Conservation (phyloP, 2,329 filamentous ascomycete species). For the Dactylellina leptospora region DNA sequence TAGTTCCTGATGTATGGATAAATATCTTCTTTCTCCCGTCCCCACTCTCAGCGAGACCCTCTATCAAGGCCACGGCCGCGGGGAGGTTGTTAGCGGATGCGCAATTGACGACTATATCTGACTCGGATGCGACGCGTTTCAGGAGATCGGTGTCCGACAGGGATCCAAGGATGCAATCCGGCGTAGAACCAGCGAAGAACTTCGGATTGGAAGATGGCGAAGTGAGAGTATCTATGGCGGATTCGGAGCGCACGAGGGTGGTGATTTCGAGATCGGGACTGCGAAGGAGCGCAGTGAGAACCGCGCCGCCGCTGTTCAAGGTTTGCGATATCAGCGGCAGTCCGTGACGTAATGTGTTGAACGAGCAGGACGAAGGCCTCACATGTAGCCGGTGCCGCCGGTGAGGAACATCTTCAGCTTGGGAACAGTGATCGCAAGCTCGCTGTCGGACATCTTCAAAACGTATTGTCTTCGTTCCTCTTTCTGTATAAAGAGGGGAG, state of each 20-base stretch:
- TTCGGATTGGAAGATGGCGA: conserved; percentile 43
- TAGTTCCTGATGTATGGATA: conserved; percentile 42
- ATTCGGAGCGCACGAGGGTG: conserved; percentile 43
- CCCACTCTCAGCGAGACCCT: conserved; percentile 10
- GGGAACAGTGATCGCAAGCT: conserved; percentile 36
- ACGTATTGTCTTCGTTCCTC: too few species aligned
- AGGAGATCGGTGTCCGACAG: conserved; percentile 29
- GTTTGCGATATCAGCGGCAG: background rate
- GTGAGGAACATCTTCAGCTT: conserved; percentile 43
- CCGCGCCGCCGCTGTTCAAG: conserved; percentile 21
- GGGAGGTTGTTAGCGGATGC: conserved; percentile 38
- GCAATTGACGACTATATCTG: conserved; percentile 47
- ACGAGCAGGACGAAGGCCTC: background rate
- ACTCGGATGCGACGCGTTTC: conserved; percentile 23
- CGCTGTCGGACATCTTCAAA: conserved; percentile 21
- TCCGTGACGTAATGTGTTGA: conserved; percentile 25
- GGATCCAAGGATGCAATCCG: conserved; percentile 26
- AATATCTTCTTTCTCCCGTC: conserved; percentile 39
- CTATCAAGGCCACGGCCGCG: conserved; percentile 21
- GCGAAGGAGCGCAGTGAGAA: conserved; percentile 36
- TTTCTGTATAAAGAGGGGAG: too few species aligned
- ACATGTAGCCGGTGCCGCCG: conserved; percentile 48
- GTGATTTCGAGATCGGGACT: conserved; percentile 37
- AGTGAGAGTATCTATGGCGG: conserved; percentile 32
- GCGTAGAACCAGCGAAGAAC: conserved; percentile 44